Conservation (phyloP, 805 yeast species). For the Candida piceae region DNA sequence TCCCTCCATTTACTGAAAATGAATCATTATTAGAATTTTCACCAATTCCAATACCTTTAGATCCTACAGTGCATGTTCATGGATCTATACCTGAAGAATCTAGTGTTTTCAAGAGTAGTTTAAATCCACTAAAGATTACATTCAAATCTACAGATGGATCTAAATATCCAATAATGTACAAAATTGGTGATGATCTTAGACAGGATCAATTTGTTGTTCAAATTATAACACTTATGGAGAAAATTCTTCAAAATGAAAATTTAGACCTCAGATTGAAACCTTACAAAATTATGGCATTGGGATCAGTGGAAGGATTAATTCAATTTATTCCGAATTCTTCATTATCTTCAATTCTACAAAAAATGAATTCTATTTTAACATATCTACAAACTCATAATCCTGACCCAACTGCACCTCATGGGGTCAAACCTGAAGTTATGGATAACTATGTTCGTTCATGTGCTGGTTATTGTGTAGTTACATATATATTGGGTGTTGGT, state of each 20-base stretch:
- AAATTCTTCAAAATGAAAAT: constrained; percentile 79
- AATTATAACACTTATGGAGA: constrained; percentile 87
- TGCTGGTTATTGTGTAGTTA: constrained; percentile 96
- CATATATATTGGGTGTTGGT: constrained; percentile 92
- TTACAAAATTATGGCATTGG: constrained; percentile 84
- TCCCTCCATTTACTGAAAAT: constrained; percentile 4
- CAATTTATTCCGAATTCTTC: constrained; percentile 95
- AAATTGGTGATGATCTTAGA: constrained; percentile 91
- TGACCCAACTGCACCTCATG: constrained; percentile 39
- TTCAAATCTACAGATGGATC: constrained; percentile 54
- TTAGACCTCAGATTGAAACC: constrained; percentile 85
- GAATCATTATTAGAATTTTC: constrained; percentile 34
- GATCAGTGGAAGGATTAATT: constrained; percentile 85
- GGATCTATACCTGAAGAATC: constrained; percentile 79
- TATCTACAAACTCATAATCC: constrained; percentile 66
- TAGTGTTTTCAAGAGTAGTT: constrained; percentile 83
- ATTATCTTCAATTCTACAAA: constrained; percentile 68
- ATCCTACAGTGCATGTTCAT: constrained; percentile 67
- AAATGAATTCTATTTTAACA: constrained; percentile 68
- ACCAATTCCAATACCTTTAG: constrained; percentile 72
- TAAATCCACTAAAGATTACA: constrained; percentile 81
- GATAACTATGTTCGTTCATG: constrained; percentile 92
- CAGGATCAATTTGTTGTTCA: constrained; percentile 98
- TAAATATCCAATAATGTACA: constrained; percentile 80
- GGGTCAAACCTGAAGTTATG: constrained; percentile 65